These are phyloP conservation scores for Curvularia spicifera DNA, from an alignment of 2,329 filamentous ascomycete genomes.

Conservation along the genomic window DNA sequence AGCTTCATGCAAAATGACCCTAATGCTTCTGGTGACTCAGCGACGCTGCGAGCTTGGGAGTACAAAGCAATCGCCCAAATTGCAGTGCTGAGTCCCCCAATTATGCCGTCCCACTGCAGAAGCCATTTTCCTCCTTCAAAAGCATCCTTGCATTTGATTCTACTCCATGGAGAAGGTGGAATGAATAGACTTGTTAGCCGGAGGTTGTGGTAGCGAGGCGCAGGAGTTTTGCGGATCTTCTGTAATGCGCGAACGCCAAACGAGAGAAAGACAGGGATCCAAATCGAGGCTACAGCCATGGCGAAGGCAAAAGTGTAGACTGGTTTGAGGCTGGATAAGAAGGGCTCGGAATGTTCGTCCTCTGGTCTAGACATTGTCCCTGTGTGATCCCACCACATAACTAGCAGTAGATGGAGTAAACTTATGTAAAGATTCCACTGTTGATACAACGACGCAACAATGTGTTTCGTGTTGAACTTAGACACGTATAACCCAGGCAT, in stretches of 20 bases:
- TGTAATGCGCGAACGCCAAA: neutral
- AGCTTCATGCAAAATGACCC: neutral
- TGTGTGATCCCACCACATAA: neutral
- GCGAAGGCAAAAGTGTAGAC: neutral
- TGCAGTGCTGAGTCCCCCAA: conserved; percentile 1
- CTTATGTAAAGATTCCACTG: conserved; percentile 7
- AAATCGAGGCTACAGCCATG: neutral
- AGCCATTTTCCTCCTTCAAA: conserved; percentile 8
- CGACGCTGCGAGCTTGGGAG: neutral
- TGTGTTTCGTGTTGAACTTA: neutral
- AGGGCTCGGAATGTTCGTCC: neutral
- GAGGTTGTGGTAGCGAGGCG: neutral
- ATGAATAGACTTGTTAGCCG: neutral
- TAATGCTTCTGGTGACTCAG: neutral
- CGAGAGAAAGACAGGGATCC: neutral
- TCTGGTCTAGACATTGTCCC: neutral
- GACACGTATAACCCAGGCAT: neutral
- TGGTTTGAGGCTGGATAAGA: neutral
- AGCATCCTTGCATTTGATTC: neutral
- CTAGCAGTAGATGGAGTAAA: neutral
- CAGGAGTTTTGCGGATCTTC: neutral
- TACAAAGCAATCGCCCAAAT: conserved; percentile 2
- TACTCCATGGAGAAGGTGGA: conserved; percentile 1
- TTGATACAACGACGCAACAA: conserved; percentile 1
- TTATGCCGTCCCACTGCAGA: conserved; percentile 4